Evolutionary conservation across 2,329 filamentous ascomycete genomes (phyloP).

Genomic region (Cytospora piceae): DNA sequence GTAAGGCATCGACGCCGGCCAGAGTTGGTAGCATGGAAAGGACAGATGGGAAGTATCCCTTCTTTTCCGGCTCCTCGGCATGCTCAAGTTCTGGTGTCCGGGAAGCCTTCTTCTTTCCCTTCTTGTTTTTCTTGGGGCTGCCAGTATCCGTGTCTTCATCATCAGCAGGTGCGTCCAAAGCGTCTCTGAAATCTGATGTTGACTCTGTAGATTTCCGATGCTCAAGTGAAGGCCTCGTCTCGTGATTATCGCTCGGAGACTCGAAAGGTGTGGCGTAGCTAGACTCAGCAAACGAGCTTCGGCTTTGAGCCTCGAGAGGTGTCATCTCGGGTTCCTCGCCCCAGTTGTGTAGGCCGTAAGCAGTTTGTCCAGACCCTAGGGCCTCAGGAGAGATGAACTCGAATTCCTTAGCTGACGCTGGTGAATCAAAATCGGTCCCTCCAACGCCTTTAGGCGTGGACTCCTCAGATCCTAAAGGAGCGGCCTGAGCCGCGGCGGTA

Average conservation of each 20-base stretch:
- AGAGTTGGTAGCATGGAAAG: slow-evolving; percentile 32
- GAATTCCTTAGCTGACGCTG: slow-evolving; percentile 7
- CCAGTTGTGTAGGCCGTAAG: slow-evolving; percentile 2
- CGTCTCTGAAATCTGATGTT: slow-evolving; percentile 11
- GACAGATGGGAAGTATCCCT: slow-evolving; percentile 32
- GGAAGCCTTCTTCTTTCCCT: not conserved
- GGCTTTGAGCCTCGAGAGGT: slow-evolving; percentile 4
- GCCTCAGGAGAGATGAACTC: not conserved
- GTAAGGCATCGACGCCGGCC: slow-evolving; percentile 33
- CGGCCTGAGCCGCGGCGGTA: slow-evolving; percentile 43
- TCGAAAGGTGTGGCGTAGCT: slow-evolving; percentile 27
- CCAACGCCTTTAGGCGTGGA: slow-evolving; percentile 61
- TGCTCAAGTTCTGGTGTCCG: not conserved
- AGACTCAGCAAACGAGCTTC: slow-evolving; percentile 23
- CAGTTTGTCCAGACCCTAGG: slow-evolving; percentile 1
- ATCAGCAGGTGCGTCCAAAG: slow-evolving; percentile 10
- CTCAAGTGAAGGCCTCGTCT: slow-evolving; percentile 1
- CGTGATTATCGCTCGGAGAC: slow-evolving; percentile 6
- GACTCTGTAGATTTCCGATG: slow-evolving; percentile 16
- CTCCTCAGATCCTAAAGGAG: slow-evolving; percentile 65
- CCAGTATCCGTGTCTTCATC: slow-evolving; percentile 6
- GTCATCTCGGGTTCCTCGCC: slow-evolving; percentile 1
- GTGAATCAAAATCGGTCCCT: slow-evolving; percentile 9
- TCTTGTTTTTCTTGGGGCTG: not conserved
- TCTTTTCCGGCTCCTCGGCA: slow-evolving; percentile 1